Evolutionary conservation across 2,329 filamentous ascomycete species (phyloP).

Genomic region (Huntiella moniliformis): DNA sequence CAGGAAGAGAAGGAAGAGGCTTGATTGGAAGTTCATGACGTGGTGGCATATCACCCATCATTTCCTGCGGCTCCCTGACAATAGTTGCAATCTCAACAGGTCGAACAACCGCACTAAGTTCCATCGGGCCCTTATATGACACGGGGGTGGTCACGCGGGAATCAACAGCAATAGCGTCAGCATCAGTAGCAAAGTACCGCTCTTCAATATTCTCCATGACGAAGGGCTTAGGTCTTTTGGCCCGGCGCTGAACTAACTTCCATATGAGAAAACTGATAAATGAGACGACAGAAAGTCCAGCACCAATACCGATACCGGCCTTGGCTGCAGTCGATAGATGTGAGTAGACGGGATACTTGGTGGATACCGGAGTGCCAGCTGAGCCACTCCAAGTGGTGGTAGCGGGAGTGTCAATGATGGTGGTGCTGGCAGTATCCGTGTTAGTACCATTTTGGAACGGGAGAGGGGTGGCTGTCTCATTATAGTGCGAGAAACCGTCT

Average conservation of each 20-base stretch:
- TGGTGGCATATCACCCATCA: not conserved
- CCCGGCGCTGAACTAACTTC: not conserved
- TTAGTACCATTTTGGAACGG: too few relatives aligned
- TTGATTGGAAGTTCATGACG: too few relatives aligned
- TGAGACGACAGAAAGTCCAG: not conserved
- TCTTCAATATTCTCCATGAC: not conserved
- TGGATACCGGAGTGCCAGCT: not conserved
- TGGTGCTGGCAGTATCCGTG: not conserved
- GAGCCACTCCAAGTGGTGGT: not conserved
- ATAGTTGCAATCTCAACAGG: not conserved
- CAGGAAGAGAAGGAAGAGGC: too few relatives aligned
- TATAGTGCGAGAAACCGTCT: too few relatives aligned
- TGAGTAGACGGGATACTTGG: not conserved
- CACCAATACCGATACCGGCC: not conserved
- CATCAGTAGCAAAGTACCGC: not conserved
- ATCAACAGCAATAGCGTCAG: not conserved
- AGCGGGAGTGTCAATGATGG: not conserved
- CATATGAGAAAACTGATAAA: not conserved
- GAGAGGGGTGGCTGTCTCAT: too few relatives aligned
- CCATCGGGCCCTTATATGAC: not conserved
- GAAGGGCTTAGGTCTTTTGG: not conserved
- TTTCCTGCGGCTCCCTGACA: not conserved
- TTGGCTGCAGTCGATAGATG: not conserved
- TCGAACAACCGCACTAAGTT: not conserved
- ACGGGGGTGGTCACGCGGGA: not conserved